phyloP scores from a whole-genome alignment of 2,329 filamentous ascomycete species.

The Tolypocladium album region DNA sequence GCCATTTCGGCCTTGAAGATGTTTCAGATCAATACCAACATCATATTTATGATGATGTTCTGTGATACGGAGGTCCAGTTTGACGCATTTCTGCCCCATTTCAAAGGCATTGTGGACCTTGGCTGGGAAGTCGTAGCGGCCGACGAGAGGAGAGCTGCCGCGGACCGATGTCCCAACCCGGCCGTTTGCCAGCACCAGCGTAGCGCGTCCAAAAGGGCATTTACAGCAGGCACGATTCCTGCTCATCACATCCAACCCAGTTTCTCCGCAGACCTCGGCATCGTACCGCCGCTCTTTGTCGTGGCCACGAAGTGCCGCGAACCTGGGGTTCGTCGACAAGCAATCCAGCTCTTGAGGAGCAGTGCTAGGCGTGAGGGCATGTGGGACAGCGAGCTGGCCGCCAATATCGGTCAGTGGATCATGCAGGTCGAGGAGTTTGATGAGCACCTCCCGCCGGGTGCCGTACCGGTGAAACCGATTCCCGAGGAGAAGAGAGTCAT shows the following conservation, averaged over 20 bases:
- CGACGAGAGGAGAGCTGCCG: constrained; percentile 40
- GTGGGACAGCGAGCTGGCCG: constrained; percentile 55
- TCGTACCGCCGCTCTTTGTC: constrained; percentile 54
- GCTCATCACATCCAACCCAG: constrained; percentile 45
- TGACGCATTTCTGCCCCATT: constrained; percentile 40
- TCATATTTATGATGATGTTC: constrained; percentile 51
- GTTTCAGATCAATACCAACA: constrained; percentile 45
- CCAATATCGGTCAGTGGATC: constrained; percentile 44
- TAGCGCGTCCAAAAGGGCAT: constrained; percentile 18
- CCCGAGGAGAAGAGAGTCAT: constrained; percentile 45
- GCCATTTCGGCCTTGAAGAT: constrained; percentile 53
- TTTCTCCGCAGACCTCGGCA: constrained; percentile 54
- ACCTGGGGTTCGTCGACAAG: constrained; percentile 42
- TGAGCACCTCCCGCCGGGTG: neutral
- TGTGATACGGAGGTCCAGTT: constrained; percentile 48
- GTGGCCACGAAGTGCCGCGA: constrained; percentile 58
- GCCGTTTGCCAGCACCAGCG: constrained; percentile 29
- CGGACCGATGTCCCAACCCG: constrained; percentile 32
- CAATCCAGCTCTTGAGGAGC: constrained; percentile 48
- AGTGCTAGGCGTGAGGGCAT: constrained; percentile 55
- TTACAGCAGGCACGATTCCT: constrained; percentile 30
- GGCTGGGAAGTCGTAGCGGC: constrained; percentile 49
- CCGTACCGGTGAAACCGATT: constrained; percentile 17
- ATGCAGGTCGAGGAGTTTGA: constrained; percentile 43
- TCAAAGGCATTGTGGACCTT: constrained; percentile 44